Evolutionary conservation across 306 rosid species (phyloP), one percentile per base, ranked within the genome.

Genomic region (Rosa multiflora): DNA sequence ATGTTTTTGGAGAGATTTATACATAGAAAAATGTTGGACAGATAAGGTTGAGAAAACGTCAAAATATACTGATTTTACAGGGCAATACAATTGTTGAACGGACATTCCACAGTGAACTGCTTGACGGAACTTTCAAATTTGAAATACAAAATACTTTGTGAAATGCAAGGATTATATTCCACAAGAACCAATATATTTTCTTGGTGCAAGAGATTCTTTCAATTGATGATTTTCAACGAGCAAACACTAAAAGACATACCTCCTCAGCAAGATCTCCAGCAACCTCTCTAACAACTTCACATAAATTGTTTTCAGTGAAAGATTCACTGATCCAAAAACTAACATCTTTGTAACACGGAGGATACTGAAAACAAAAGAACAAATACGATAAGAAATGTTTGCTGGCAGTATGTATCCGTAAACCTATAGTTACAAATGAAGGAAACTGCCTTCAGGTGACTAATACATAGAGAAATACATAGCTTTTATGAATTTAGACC

Each of bases 201-300:
- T 23, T 23, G 26, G 26, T 23, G 26, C 26, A 23, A 23, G 26
- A 23, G 48, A 13, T 14, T 29, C 8, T 56, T 29, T 32, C 26
- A 29, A 71, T 48, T 8, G 10, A 48, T 4, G 1, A 42, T 55
- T 13, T 49, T 52, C 76, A 42, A 58, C 0, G 21, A 23, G 52
- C 51, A 58, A 79, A 48, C 48, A 67, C 52, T 77, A 21, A 55
- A 84, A 83, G 55, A 44, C 74, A 76, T 91, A 95, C 99, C 99
- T 95, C 99, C 86, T 95, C 99, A 62, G 67, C 99, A 81, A 95
- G 97, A 87, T 95, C 99, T 77, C 99, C 99, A 0, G 96, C 94
- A 78, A 91, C 82, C 68, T 89, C 93, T 87, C 99, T 90, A 58
- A 95, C 99, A 83, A 95, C 86, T 88, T 95, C 99, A 81, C 99